Percentiles rank a stretch among this genome's conserved stretches.
Evolutionary conservation across 2,329 filamentous ascomycete genomes (phyloP).

Genomic region (Fusarium sp.): DNA sequence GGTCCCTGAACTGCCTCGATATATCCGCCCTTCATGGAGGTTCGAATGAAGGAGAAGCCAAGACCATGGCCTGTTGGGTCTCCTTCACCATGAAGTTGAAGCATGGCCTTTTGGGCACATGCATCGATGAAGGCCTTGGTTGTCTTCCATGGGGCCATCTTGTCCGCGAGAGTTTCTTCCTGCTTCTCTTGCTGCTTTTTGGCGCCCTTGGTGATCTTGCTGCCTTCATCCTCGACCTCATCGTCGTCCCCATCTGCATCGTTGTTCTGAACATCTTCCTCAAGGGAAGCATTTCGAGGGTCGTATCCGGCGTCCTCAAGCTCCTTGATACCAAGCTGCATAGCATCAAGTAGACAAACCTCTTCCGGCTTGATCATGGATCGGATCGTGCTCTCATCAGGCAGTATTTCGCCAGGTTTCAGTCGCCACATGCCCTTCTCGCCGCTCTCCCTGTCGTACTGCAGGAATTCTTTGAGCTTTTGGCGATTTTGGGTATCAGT

Average conservation of each 20-base stretch:
- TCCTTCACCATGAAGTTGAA: conserved; percentile 91
- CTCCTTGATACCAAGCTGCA: conserved; percentile 94
- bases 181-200: conserved; percentile 58
- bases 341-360: conserved; percentile 91
- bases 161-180: conserved; percentile 80
- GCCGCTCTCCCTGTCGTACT: conserved; percentile 78
- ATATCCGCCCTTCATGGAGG: conserved; percentile 97
- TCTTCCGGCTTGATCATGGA: conserved; percentile 95
- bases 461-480: conserved; percentile 95
- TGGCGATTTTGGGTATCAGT: conserved; percentile 95
- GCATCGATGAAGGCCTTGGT: conserved; percentile 97
- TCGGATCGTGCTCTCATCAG: conserved; percentile 82
- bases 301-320: conserved; percentile 91
- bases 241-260: conserved; percentile 69
- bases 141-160: conserved; percentile 94
- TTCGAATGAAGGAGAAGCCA: conserved; percentile 96
- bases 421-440: conserved; percentile 85
- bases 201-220: conserved; percentile 48
- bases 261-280: conserved; percentile 70
- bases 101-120: conserved; percentile 94
- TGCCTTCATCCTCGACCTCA: conserved; percentile 55
- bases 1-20: conserved; percentile 80
- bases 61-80: conserved; percentile 94
- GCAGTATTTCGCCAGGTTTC: conserved; percentile 73
- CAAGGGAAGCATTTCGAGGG: conserved; percentile 64